Percentiles rank a stretch among this genome's conserved stretches.
Conservation (phyloP, 805 yeast species). For the Maudiozyma turicensis region DNA sequence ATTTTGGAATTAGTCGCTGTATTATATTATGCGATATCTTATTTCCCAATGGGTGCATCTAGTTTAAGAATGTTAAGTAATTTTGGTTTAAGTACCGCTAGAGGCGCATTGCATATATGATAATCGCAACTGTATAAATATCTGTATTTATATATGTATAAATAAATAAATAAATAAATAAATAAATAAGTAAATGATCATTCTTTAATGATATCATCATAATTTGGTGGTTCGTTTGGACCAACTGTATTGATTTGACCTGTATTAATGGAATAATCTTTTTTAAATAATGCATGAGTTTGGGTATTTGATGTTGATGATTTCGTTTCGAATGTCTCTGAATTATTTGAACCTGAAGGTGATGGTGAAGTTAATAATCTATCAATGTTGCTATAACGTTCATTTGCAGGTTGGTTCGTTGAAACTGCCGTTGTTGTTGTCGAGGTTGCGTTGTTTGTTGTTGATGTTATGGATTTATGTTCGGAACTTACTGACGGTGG, state of each 20-base stretch:
- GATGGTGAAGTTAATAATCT: not conserved
- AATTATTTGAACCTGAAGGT: slow-evolving; percentile 5
- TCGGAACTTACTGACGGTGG: slow-evolving; percentile 6
- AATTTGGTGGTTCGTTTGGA: slow-evolving; percentile 27
- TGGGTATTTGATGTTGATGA: not conserved
- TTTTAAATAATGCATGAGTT: slow-evolving; percentile 2
- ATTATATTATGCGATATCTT: slow-evolving; percentile 81
- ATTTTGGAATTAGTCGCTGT: slow-evolving; percentile 75
- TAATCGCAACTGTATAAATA: not conserved
- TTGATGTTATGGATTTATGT: not conserved
- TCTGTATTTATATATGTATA: not conserved
- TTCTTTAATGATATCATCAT: slow-evolving; percentile 12
- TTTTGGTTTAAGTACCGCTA: slow-evolving; percentile 49
- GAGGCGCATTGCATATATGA: slow-evolving; percentile 29
- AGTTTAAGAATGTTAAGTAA: slow-evolving; percentile 50
- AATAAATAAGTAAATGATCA: not conserved
- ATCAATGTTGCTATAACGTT: not conserved
- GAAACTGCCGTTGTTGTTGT: not conserved
- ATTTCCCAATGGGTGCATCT: slow-evolving; percentile 92
- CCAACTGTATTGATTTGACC: not conserved
- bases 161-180: not conserved
- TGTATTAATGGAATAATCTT: slow-evolving; percentile 1
- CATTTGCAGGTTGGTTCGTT: not conserved
- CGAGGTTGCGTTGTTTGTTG: too few species aligned
- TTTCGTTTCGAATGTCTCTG: not conserved